phyloP scores from a whole-genome alignment of 2,329 filamentous ascomycete genomes.

The Ascochyta clinopodiicola region DNA sequence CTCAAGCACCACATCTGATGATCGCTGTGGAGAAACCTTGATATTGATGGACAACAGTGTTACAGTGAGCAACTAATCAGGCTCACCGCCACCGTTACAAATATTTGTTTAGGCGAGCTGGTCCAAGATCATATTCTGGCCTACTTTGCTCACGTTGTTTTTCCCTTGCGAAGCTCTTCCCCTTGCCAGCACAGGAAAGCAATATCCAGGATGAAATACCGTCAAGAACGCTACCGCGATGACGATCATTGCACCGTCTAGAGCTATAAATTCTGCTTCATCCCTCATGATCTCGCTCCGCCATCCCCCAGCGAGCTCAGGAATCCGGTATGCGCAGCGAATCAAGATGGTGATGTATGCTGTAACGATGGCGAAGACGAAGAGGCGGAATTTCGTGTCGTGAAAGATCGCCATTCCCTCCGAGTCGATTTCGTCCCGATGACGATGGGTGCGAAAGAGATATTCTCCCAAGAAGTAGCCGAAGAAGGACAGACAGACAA shows the following conservation, averaged over 20 bases:
- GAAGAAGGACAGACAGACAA: conserved; percentile 59
- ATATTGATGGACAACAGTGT: too few relatives aligned
- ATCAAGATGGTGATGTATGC: conserved; percentile 54
- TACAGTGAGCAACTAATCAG: too few relatives aligned
- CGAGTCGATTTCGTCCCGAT: conserved; percentile 20
- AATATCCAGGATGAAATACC: conserved; percentile 52
- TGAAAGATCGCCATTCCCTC: conserved; percentile 20
- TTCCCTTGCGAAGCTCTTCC: too few relatives aligned
- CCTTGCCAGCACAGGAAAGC: conserved; percentile 28
- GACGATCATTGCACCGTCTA: conserved; percentile 60
- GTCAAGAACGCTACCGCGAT: conserved; percentile 54
- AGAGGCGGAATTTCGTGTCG: conserved; percentile 26
- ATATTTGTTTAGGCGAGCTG: too few relatives aligned
- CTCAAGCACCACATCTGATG: too few relatives aligned
- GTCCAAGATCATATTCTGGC: too few relatives aligned
- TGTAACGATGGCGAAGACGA: conserved; percentile 37
- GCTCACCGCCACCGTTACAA: too few relatives aligned
- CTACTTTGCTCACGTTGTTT: too few relatives aligned
- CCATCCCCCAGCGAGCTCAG: conserved; percentile 55
- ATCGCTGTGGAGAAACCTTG: too few relatives aligned
- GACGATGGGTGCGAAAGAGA: conserved; percentile 27
- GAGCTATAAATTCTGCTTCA: conserved; percentile 55
- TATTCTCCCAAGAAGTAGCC: conserved; percentile 49
- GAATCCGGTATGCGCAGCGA: conserved; percentile 56
- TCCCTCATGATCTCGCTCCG: conserved; percentile 52